Conservation (phyloP, 1,139 yeast genomes). For the Debaryomyces subglobosus region DNA sequence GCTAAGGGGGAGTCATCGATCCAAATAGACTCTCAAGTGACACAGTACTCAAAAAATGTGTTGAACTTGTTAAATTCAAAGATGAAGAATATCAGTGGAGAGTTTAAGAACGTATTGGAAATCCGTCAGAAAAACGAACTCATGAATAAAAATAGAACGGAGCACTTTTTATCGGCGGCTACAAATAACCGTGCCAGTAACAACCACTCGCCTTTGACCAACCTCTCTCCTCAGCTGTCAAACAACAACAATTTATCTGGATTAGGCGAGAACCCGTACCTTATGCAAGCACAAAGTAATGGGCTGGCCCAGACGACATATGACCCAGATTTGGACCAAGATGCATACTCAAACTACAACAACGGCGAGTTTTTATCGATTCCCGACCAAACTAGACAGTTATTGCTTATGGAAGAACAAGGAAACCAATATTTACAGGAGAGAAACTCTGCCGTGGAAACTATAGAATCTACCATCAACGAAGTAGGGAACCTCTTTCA, state of each 20-base stretch:
- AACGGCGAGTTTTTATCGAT: slow-evolving; percentile 53
- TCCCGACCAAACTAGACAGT: slow-evolving; percentile 78
- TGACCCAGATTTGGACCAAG: slow-evolving; percentile 39
- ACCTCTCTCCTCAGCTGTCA: slow-evolving; percentile 6
- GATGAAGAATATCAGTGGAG: slow-evolving; percentile 90
- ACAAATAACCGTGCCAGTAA: slow-evolving; percentile 30
- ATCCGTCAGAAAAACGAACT: slow-evolving; percentile 84
- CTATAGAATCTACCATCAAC: slow-evolving; percentile 92
- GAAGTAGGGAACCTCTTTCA: slow-evolving; percentile 95
- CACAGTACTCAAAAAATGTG: slow-evolving; percentile 81
- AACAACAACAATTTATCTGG: slow-evolving; percentile 11
- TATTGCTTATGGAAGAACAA: slow-evolving; percentile 76
- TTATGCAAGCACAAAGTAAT: slow-evolving; percentile 23
- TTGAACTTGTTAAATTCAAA: slow-evolving; percentile 84
- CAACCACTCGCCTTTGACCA: slow-evolving; percentile 29
- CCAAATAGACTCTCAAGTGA: slow-evolving; percentile 59
- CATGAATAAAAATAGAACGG: slow-evolving; percentile 79
- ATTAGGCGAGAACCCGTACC: slow-evolving; percentile 49
- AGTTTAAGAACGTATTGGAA: slow-evolving; percentile 85
- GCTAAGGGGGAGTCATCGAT: slow-evolving; percentile 51
- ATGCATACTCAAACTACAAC: slow-evolving; percentile 29
- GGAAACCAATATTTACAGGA: slow-evolving; percentile 74
- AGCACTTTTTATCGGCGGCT: slow-evolving; percentile 69
- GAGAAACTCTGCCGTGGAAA: slow-evolving; percentile 88
- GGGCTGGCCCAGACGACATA: slow-evolving; percentile 27